Conservation (phyloP, 1,139 yeast genomes). For the Suhomyces bolitotheri region DNA sequence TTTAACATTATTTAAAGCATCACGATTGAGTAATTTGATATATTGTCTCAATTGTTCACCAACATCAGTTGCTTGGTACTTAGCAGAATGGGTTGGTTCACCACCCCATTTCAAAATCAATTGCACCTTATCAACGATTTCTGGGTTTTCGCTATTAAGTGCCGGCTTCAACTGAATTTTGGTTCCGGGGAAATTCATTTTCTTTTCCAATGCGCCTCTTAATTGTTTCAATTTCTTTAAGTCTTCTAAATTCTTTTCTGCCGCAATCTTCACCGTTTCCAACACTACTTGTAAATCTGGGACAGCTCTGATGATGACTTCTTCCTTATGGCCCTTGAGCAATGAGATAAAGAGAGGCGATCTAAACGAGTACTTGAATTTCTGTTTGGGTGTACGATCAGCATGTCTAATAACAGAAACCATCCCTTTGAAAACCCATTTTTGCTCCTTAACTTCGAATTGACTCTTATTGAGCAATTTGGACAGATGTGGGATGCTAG, state of each 20-base stretch:
- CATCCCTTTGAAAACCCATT: constrained; percentile 95
- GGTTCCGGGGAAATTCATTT: constrained; percentile 90
- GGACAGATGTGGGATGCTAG: constrained; percentile 40
- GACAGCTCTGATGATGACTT: constrained; percentile 89
- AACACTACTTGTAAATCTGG: constrained; percentile 83
- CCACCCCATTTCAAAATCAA: constrained; percentile 99
- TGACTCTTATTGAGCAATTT: constrained; percentile 40
- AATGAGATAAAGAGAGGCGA: constrained; percentile 83
- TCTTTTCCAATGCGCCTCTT: constrained; percentile 82
- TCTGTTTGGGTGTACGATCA: constrained; percentile 98
- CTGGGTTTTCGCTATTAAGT: constrained; percentile 58
- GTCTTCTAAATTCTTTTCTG: constrained; percentile 78
- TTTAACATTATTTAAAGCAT: constrained; percentile 79
- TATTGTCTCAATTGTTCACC: constrained; percentile 97
- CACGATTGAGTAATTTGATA: constrained; percentile 78
- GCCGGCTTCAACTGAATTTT: constrained; percentile 95
- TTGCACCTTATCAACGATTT: constrained; percentile 86
- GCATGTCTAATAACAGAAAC: constrained; percentile 95
- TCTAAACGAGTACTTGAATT: constrained; percentile 91
- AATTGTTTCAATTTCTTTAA: constrained; percentile 71
- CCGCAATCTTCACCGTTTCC: constrained; percentile 81
- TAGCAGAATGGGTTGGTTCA: constrained; percentile 97
- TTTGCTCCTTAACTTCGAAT: constrained; percentile 81
- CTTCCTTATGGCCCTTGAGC: constrained; percentile 92
- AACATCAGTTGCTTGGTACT: constrained; percentile 89